phyloP scores from a whole-genome alignment of 345 rosid species.

The Psidium friedrichsthalianum region DNA sequence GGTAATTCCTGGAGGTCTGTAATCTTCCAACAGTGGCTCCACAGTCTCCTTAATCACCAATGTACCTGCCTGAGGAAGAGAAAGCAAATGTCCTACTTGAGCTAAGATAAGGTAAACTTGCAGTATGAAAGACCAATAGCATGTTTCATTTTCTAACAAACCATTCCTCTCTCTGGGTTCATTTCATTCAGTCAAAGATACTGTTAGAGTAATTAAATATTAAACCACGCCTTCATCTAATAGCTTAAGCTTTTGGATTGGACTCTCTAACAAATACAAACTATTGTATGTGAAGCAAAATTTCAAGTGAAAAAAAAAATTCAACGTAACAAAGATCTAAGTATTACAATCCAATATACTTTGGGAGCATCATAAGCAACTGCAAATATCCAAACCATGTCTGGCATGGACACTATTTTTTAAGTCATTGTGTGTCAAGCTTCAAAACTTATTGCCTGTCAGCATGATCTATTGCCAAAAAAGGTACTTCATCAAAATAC shows the following conservation, averaged over 20 bases:
- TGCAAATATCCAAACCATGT: not conserved
- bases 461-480: not conserved
- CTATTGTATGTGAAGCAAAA: not conserved
- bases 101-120: not conserved
- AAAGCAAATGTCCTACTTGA: not conserved
- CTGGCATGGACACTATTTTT: not conserved
- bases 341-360: not conserved
- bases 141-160: not conserved
- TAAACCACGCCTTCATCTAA: no score
- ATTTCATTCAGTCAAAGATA: not conserved
- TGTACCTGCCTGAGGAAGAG: conserved; percentile 70
- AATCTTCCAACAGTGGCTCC: conserved; percentile 92
- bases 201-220: no score
- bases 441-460: not conserved
- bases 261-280: not conserved
- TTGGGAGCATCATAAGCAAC: not conserved
- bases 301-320: not conserved
- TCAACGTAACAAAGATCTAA: not conserved
- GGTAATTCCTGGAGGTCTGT: conserved; percentile 95
- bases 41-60: conserved; percentile 88
- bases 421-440: not conserved
- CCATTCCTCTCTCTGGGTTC: not conserved
- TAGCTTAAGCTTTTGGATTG: no score
- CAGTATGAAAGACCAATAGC: not conserved
- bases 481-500: not conserved